Conservation (phyloP, 345 rosid species). For the Pistacia integerrima region DNA sequence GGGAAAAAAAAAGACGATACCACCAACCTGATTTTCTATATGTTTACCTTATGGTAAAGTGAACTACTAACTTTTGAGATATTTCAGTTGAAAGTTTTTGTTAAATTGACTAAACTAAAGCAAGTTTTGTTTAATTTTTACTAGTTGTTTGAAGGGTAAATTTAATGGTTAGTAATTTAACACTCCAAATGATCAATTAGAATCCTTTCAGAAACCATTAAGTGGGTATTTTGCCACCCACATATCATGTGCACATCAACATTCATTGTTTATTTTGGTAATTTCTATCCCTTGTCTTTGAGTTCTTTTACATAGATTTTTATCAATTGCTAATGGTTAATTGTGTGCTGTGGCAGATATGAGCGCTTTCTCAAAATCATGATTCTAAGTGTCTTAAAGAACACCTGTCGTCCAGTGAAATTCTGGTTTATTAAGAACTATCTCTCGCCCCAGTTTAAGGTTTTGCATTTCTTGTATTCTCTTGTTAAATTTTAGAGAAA, state of each 20-base stretch:
- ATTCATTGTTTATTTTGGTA: background rate
- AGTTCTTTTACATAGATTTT: background rate
- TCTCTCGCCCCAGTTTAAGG: conserved; percentile 99
- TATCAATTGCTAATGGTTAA: conserved; percentile 12
- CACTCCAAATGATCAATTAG: too few species aligned
- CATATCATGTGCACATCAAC: background rate
- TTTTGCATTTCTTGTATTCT: conserved; percentile 22
- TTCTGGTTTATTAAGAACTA: conserved; percentile 99
- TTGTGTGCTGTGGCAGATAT: conserved; percentile 58
- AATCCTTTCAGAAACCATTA: too few species aligned
- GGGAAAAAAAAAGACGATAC: background rate
- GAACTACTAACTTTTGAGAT: too few species aligned
- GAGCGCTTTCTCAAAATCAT: conserved; percentile 96
- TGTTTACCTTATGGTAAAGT: background rate
- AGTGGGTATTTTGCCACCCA: background rate
- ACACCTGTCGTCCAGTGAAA: conserved; percentile 86
- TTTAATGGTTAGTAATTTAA: too few species aligned
- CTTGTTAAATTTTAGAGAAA: background rate
- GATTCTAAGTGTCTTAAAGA: conserved; percentile 95
- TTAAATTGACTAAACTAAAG: too few species aligned
- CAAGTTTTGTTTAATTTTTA: too few species aligned
- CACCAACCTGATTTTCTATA: background rate
- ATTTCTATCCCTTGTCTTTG: background rate
- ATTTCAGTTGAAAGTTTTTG: too few species aligned
- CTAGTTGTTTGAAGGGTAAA: too few species aligned